phyloP scores from a whole-genome alignment of 495 filamentous ascomycete species.

The Penicillium silybi region DNA sequence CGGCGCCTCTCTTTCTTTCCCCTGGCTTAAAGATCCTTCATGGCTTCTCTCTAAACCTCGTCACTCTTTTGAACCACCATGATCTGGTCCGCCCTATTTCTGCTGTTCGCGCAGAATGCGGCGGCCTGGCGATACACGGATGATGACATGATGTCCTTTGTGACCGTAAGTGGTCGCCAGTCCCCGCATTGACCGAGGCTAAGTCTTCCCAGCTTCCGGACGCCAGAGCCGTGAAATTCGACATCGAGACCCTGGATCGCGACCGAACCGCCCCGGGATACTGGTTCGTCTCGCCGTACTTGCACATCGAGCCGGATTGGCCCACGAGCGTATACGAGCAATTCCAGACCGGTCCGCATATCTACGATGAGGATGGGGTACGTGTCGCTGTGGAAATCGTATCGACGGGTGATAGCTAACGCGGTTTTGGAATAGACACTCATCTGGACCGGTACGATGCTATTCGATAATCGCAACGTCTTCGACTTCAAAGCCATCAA shows the following conservation, averaged over 20 bases:
- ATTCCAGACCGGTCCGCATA: constrained; percentile 37
- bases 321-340: constrained; percentile 23
- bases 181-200: not conserved
- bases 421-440: constrained; percentile 22
- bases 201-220: constrained; percentile 23
- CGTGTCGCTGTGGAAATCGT: constrained; percentile 4
- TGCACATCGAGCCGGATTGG: constrained; percentile 23
- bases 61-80: constrained; percentile 16
- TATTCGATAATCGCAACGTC: constrained; percentile 30
- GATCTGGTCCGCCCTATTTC: constrained; percentile 14
- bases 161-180: constrained; percentile 7
- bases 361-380: constrained; percentile 37
- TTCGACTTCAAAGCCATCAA: constrained; percentile 38
- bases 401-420: not conserved
- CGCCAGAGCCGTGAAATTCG: constrained; percentile 26
- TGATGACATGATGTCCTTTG: constrained; percentile 23
- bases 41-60: constrained; percentile 11
- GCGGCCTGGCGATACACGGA: constrained; percentile 11
- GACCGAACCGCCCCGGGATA: constrained; percentile 26
- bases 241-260: constrained; percentile 26
- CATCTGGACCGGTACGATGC: constrained; percentile 29
- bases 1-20: not conserved
- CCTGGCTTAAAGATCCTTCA: constrained; percentile 2
- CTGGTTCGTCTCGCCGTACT: constrained; percentile 35
- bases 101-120: constrained; percentile 12